phyloP scores from a whole-genome alignment of 768 basidiomycete genomes.

The Austroboletus eburneus region DNA sequence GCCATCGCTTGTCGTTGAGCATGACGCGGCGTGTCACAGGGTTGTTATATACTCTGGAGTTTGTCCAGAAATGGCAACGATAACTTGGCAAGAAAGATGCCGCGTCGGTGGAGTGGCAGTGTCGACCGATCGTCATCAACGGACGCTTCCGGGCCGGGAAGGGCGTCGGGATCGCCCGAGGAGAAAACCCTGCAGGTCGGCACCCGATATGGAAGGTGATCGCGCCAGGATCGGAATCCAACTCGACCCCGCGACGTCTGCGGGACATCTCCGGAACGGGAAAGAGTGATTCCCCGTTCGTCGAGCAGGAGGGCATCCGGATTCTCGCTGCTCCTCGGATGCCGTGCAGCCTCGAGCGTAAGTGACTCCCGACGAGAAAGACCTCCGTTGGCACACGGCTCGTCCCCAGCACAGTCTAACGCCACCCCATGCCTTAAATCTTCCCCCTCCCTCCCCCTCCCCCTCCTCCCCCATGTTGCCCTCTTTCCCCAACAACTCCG shows the following conservation, averaged over 20 bases:
- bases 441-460: neutral
- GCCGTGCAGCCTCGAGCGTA: slow-evolving; percentile 7
- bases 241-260: slow-evolving; percentile 21
- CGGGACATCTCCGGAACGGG: neutral
- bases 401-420: neutral
- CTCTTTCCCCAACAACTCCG: neutral
- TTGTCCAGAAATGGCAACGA: slow-evolving; percentile 12
- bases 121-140: slow-evolving; percentile 19
- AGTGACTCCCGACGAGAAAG: neutral
- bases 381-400: too few relatives aligned
- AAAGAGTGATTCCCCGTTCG: neutral
- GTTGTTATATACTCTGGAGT: slow-evolving; percentile 19
- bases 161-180: slow-evolving; percentile 1
- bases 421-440: slow-evolving; percentile 7
- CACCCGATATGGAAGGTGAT: slow-evolving; percentile 18
- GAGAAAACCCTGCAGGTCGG: neutral
- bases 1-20: slow-evolving; percentile 13
- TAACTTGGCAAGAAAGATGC: neutral
- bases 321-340: slow-evolving; percentile 26
- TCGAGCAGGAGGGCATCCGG: slow-evolving; percentile 1
- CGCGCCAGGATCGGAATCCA: slow-evolving; percentile 22
- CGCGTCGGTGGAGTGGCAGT: slow-evolving; percentile 1
- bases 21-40: neutral
- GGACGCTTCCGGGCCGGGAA: slow-evolving; percentile 4
- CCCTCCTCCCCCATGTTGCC: slow-evolving; percentile 5